Conservation (phyloP, 768 basidiomycete genomes). For the Trametes gibbosa region DNA sequence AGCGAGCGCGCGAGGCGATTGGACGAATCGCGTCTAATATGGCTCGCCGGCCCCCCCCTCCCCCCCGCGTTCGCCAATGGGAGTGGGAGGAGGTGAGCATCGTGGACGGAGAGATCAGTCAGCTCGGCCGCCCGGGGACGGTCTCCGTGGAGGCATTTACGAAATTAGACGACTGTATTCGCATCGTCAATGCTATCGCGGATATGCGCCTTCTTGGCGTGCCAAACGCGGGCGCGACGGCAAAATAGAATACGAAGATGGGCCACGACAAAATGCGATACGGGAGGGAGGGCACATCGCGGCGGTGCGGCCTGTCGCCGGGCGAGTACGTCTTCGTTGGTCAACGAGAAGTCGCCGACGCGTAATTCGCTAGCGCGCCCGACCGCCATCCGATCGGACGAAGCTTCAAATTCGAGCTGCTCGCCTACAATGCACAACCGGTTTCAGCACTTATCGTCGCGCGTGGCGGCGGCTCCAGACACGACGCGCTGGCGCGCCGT, state of each 20-base stretch:
- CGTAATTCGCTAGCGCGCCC: neutral
- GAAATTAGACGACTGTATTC: neutral
- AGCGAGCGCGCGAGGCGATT: neutral
- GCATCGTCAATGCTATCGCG: neutral
- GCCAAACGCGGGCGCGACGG: neutral
- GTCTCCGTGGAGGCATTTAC: neutral
- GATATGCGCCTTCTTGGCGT: neutral
- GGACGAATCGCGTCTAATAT: slow-evolving; percentile 1
- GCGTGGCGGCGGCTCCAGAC: neutral
- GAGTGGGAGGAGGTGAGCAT: neutral
- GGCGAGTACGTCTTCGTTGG: slow-evolving; percentile 6
- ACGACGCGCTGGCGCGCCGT: neutral
- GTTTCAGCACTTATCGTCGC: neutral
- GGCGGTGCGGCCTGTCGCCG: neutral
- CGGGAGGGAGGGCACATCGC: neutral
- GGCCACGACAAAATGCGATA: neutral
- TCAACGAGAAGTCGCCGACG: neutral
- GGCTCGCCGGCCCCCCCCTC: neutral
- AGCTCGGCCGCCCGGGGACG: neutral
- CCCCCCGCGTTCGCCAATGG: neutral
- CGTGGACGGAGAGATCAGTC: neutral
- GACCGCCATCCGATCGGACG: slow-evolving; percentile 8
- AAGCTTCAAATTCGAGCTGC: neutral
- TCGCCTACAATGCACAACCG: too few relatives aligned
- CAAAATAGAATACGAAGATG: neutral